Conservation (phyloP, 257 asterid species). For the Nicotiana noctiflora region DNA sequence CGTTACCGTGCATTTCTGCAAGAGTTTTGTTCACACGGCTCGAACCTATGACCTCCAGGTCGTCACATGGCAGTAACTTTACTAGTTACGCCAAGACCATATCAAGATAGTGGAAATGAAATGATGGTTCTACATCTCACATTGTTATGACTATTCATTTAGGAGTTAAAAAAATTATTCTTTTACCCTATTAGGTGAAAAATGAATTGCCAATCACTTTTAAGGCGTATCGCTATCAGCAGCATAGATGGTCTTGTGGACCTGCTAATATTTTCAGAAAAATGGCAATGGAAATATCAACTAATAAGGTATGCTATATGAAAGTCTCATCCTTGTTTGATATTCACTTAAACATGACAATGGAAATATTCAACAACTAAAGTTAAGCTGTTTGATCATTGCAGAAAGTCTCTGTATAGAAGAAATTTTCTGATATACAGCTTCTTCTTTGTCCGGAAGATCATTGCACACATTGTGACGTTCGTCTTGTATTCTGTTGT, state of each 20-base stretch:
- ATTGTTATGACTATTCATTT: neutral
- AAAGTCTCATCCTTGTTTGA: neutral
- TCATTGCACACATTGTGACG: conserved; percentile 22
- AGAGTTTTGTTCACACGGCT: too few species aligned
- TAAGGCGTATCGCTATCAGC: conserved; percentile 83
- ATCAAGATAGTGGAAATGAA: neutral
- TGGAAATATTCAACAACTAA: neutral
- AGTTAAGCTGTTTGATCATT: neutral
- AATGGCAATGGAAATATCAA: conserved; percentile 65
- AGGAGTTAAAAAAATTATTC: neutral
- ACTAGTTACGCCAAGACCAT: neutral
- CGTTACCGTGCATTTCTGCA: too few species aligned
- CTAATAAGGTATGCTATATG: conserved; percentile 47
- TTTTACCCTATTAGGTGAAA: conserved; percentile 47
- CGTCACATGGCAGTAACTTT: too few species aligned
- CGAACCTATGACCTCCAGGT: too few species aligned
- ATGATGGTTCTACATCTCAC: neutral
- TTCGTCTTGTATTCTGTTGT: conserved; percentile 22
- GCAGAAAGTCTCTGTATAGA: conserved; percentile 26
- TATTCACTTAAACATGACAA: neutral
- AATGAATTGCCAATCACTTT: conserved; percentile 91
- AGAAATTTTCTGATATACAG: conserved; percentile 26
- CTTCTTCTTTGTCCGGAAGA: conserved; percentile 25
- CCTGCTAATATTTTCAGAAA: conserved; percentile 87
- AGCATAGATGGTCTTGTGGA: conserved; percentile 98